Conservation (phyloP, 805 yeast species). For the Pichia phayaonensis region DNA sequence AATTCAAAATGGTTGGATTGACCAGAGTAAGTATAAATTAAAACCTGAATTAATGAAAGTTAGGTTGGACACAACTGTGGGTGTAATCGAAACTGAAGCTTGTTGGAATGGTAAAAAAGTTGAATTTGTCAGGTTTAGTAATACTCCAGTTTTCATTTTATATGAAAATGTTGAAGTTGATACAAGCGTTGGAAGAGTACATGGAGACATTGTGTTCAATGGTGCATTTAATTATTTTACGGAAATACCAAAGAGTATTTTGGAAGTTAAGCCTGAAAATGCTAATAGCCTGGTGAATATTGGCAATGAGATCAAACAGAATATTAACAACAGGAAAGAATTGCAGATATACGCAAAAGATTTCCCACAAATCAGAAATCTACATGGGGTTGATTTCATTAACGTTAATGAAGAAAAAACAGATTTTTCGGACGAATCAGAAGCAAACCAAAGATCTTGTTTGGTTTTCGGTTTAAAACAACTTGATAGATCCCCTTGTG, state of each 20-base stretch:
- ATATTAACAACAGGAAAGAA: slow-evolving; percentile 6
- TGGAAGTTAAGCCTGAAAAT: slow-evolving; percentile 16
- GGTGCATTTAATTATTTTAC: slow-evolving; percentile 23
- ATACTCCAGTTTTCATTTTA: slow-evolving; percentile 20
- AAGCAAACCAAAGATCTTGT: slow-evolving; percentile 16
- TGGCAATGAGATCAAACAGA: slow-evolving; percentile 18
- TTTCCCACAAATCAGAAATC: slow-evolving; percentile 17
- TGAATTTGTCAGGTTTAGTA: slow-evolving; percentile 19
- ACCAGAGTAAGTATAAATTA: slow-evolving; percentile 12
- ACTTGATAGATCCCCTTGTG: slow-evolving; percentile 25
- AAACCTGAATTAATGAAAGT: slow-evolving; percentile 19
- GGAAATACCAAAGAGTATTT: slow-evolving; percentile 9
- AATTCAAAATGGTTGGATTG: slow-evolving; percentile 16
- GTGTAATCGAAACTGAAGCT: slow-evolving; percentile 17
- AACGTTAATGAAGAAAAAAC: slow-evolving; percentile 4
- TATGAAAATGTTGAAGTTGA: slow-evolving; percentile 12
- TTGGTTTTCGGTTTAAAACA: slow-evolving; percentile 22
- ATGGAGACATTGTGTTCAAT: slow-evolving; percentile 23
- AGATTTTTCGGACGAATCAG: slow-evolving; percentile 10
- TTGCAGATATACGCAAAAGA: slow-evolving; percentile 15
- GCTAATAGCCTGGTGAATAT: slow-evolving; percentile 13
- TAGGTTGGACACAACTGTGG: slow-evolving; percentile 22
- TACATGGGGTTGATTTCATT: slow-evolving; percentile 20
- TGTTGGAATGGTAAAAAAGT: slow-evolving; percentile 21
- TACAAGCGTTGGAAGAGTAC: slow-evolving; percentile 14